Evolutionary conservation across 2,329 filamentous ascomycete species (phyloP).

Genomic region (Dothistroma pini): DNA sequence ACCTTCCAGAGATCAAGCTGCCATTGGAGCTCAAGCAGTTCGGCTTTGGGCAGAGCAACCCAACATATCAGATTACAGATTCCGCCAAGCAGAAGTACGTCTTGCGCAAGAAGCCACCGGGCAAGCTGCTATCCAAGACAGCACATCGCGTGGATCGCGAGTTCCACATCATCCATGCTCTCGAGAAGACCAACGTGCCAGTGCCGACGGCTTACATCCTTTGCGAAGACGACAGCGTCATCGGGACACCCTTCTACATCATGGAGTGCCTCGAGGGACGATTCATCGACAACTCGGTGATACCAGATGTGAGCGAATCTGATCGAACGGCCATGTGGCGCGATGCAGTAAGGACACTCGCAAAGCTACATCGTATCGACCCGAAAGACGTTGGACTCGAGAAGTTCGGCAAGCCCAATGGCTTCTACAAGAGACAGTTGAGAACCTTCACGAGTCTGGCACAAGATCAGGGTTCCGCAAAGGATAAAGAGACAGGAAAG

Average conservation of each 20-base stretch:
- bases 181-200: conserved; percentile 74
- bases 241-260: conserved; percentile 93
- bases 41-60: conserved; percentile 85
- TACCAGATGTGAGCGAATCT: conserved; percentile 65
- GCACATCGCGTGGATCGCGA: conserved; percentile 97
- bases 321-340: conserved; percentile 81
- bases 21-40: conserved; percentile 92
- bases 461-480: conserved; percentile 67
- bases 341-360: conserved; percentile 76
- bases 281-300: conserved; percentile 83
- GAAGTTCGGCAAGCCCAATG: conserved; percentile 66
- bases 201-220: conserved; percentile 79
- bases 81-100: conserved; percentile 70
- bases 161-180: conserved; percentile 81
- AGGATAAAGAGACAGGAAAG: conserved; percentile 71
- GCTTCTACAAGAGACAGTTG: conserved; percentile 85
- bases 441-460: conserved; percentile 77
- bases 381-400: conserved; percentile 64
- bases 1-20: conserved; percentile 76
- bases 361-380: conserved; percentile 75
- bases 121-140: conserved; percentile 83
- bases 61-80: conserved; percentile 86
- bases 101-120: conserved; percentile 94
- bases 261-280: conserved; percentile 95
- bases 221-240: conserved; percentile 74